Base-by-base conservation (phyloP, 768 basidiomycete genomes). In the Wakefieldia striispora region DNA sequence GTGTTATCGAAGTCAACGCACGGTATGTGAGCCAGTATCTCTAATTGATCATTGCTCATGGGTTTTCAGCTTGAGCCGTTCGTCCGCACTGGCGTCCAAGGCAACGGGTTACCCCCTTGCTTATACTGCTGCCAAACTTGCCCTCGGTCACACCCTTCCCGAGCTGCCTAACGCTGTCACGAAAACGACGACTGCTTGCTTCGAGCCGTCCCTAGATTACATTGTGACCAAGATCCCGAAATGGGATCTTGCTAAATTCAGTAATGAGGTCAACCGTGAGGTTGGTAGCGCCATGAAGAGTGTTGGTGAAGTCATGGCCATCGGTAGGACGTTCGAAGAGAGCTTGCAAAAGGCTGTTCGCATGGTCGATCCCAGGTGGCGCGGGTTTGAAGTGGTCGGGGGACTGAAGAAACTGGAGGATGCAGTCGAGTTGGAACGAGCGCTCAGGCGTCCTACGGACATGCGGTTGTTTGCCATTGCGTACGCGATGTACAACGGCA, bases 181-280 rank as follows among this genome's bases (percentile, higher is more conserved):
- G 43, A 99, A 98, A 75, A 95, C 94, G 3, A 99, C 97, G 1
- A 98, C 97, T 10, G 97, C 97, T 2, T 98, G 97, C 72, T 99
- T 98, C 71, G 97, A 99, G 66, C 95, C 97, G 21, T 95, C 95
- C 8, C 78, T 99, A 38, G 97, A 99, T 70, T 99, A 99, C 71
- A 97, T 99, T 63, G 97, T 99, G 52, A 97, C 94, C 42, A 99
- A 99, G 74, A 98, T 99, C 56, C 97, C 97, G 53, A 97, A 97
- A 69, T 98, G 97, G 95, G 97, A 99, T 73, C 76, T 99, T 48
- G 94, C 95, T 57, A 99, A 99, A 71, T 98, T 99, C 77, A 88
- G 88, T 19, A 73, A 85, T 35, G 91, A 95, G 63, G 97, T 98
- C 50, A 85, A 95, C 65, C 86, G 95, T 55, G 85, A 92, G 65